These are phyloP conservation scores for Zelopaecilomyces penicillatus DNA, from an alignment of 2,329 filamentous ascomycete species.

Conservation along the genomic window DNA sequence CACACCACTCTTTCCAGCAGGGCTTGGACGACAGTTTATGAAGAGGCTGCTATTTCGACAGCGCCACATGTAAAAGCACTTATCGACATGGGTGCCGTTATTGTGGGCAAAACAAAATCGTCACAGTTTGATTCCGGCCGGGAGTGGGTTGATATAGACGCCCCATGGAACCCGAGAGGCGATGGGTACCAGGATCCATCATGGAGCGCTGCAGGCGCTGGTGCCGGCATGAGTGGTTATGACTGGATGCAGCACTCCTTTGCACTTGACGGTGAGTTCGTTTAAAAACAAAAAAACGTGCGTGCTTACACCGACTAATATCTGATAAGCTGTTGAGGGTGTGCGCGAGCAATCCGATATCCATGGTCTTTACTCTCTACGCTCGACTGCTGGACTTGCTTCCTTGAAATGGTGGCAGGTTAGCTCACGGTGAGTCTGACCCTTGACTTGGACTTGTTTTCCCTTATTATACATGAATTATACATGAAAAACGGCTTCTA, in stretches of 20 bases:
- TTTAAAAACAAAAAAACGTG: background rate
- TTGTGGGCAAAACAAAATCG: slow-evolving; percentile 46
- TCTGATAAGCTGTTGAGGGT: slow-evolving; percentile 13
- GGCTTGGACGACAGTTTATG: slow-evolving; percentile 48
- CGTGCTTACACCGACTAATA: background rate
- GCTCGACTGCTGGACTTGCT: slow-evolving; percentile 10
- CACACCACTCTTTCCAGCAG: slow-evolving; percentile 49
- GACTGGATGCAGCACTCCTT: slow-evolving; percentile 32
- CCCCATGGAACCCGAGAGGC: slow-evolving; percentile 37
- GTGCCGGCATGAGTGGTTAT: slow-evolving; percentile 29
- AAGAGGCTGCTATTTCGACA: slow-evolving; percentile 32
- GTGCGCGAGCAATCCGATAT: slow-evolving; percentile 13
- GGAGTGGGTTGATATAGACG: slow-evolving; percentile 34
- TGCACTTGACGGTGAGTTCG: slow-evolving; percentile 26
- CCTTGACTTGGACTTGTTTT: background rate
- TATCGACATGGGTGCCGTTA: slow-evolving; percentile 49
- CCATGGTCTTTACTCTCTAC: slow-evolving; percentile 23
- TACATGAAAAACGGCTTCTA: background rate
- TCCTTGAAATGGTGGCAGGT: slow-evolving; percentile 9
- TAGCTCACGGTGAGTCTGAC: slow-evolving; percentile 14
- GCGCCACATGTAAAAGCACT: slow-evolving; percentile 45
- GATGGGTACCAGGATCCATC: slow-evolving; percentile 35
- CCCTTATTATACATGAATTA: too few relatives aligned
- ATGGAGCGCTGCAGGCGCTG: slow-evolving; percentile 31
- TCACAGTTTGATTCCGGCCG: slow-evolving; percentile 35